These are phyloP conservation scores for Mycena kentingensis DNA, from an alignment of 768 basidiomycete species.

Conservation along the genomic window DNA sequence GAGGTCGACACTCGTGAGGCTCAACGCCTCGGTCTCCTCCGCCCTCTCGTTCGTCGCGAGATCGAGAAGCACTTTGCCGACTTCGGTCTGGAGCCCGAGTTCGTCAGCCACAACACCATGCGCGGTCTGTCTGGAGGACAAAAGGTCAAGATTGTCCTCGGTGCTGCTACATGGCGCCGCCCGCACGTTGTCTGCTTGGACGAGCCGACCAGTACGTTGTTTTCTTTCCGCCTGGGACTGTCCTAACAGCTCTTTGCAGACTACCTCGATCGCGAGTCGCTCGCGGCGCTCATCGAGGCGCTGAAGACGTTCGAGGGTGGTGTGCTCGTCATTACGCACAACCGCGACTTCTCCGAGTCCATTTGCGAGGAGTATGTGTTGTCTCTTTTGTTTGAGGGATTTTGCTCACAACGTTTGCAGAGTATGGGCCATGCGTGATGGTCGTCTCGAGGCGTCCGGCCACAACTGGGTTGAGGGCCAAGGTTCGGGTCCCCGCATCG, in stretches of 20 bases:
- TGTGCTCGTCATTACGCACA: slow-evolving; percentile 97
- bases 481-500: slow-evolving; percentile 91
- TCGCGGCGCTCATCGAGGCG: slow-evolving; percentile 97
- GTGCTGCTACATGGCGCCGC: slow-evolving; percentile 98
- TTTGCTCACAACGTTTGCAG: slow-evolving; percentile 25
- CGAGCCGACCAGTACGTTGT: slow-evolving; percentile 83
- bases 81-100: slow-evolving; percentile 98
- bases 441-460: slow-evolving; percentile 92
- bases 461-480: slow-evolving; percentile 99
- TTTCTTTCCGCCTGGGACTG: background rate
- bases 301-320: slow-evolving; percentile 98
- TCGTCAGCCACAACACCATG: slow-evolving; percentile 99
- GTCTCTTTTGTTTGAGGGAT: background rate
- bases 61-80: slow-evolving; percentile 99
- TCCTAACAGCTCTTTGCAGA: slow-evolving; percentile 45
- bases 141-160: slow-evolving; percentile 99
- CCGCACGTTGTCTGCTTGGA: slow-evolving; percentile 97
- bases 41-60: slow-evolving; percentile 96
- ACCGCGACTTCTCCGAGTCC: slow-evolving; percentile 98
- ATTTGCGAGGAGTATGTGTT: slow-evolving; percentile 76
- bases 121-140: slow-evolving; percentile 97
- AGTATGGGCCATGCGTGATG: slow-evolving; percentile 99
- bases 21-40: slow-evolving; percentile 91
- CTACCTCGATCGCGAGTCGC: slow-evolving; percentile 99
- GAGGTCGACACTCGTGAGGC: slow-evolving; percentile 98